A percentile compares a stretch with the other conserved stretches of the same genome.
phyloP scores from a whole-genome alignment of 202 grass and related monocot species.

The Bolboschoenoplectus hybrid region DNA sequence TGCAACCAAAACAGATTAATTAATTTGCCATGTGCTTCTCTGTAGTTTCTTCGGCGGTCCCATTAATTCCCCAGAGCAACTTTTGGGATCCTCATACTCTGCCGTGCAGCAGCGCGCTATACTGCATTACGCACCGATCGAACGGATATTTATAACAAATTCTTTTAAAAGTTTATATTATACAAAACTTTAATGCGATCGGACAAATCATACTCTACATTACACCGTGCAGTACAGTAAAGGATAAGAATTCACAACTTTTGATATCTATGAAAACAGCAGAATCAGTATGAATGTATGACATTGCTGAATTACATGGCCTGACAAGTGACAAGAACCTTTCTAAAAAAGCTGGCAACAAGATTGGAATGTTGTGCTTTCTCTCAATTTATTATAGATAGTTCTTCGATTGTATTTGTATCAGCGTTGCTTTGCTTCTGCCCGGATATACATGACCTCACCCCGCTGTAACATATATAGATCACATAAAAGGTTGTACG shows the following conservation, averaged over 20 bases:
- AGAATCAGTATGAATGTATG: background rate
- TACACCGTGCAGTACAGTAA: no score
- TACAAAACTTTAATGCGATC: no score
- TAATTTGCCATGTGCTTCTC: no score
- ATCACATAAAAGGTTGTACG: no score
- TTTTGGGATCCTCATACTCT: background rate
- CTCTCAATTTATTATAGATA: background rate
- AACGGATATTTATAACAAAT: no score
- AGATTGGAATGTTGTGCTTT: background rate
- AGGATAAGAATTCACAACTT: background rate
- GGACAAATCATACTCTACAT: no score
- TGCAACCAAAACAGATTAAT: no score
- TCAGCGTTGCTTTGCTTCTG: background rate
- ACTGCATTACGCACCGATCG: no score
- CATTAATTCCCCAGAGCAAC: background rate
- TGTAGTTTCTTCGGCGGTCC: no score
- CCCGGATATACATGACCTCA: background rate
- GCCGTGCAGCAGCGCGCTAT: no score
- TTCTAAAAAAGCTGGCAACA: background rate
- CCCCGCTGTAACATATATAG: background rate
- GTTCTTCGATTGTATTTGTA: background rate
- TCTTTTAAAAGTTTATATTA: no score
- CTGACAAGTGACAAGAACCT: background rate
- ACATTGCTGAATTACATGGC: slow-evolving; percentile 12
- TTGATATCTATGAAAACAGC: slow-evolving; percentile 16